Base-by-base conservation (phyloP, 192 early-diverging fungal species). In the Backusella circina region DNA sequence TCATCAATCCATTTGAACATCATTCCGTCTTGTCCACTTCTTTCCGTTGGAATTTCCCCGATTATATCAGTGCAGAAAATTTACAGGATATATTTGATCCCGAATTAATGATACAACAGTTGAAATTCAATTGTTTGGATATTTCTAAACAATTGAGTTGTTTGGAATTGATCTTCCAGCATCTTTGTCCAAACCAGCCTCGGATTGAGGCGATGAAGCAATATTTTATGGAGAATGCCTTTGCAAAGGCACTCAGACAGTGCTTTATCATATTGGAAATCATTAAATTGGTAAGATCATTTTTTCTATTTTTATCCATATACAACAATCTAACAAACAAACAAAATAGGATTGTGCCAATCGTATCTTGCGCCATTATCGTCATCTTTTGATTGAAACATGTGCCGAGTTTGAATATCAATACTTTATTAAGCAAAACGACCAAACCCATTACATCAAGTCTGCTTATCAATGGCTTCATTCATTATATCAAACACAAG, bases 241-340 rank as follows among this genome's bases (percentile, higher is more conserved):
- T 28, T 61, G 88, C 84, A 28, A 82, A 85, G 23, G 90, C 90
- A 6, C 83, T 97, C 72, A 82, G 87, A 13, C 79, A 84, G 38
- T 93, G 91, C 57, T 96, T 95, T 81, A 90, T 93, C 38, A 83
- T 92, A 69, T 74, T 94, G 69, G 92, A 96, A 10, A 78, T 68
- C 37, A 83, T 85, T 74, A 85, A 85, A 31, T 30, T 85, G 69
- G 54, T 61, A 28, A 61, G 54, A 61, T 57, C 10, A 12, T 61
- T 61, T 61, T 21, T 21, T 54, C 18, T 54, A 8, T 5, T 54
- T 54, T 23, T 54, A n/a, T n/a, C n/a, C n/a, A n/a, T n/a, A n/a
- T 54, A 54, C 51, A 21, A 51, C 8, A 18, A 47, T 5, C 44
- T 18, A 47, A 47, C 44, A 47, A 47, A 47, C 44, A 47, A 47